These are phyloP conservation scores for Orbilia javanica DNA, from an alignment of 2,329 filamentous ascomycete species.

Conservation along the genomic window DNA sequence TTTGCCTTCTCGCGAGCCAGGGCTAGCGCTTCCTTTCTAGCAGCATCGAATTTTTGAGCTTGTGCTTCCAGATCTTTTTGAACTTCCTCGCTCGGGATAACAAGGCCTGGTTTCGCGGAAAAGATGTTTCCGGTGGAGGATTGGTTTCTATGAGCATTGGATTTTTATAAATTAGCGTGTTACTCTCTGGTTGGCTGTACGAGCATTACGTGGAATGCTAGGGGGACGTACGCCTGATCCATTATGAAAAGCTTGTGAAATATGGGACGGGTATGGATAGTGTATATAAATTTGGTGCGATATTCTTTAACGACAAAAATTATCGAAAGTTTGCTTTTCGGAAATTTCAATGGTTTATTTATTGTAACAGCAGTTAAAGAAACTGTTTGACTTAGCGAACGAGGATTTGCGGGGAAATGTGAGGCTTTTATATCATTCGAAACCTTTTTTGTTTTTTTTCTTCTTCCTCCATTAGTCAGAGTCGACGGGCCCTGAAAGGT, in stretches of 20 bases:
- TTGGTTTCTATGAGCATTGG: background rate
- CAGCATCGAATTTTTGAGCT: constrained; percentile 1
- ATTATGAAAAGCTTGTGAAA: constrained; percentile 1
- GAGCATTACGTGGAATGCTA: too few relatives aligned
- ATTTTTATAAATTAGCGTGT: background rate
- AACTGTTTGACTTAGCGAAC: background rate
- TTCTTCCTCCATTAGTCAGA: background rate
- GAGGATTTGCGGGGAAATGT: background rate
- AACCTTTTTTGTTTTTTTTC: background rate
- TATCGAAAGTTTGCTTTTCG: background rate
- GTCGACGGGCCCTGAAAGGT: constrained; percentile 21
- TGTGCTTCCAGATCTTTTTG: constrained; percentile 38
- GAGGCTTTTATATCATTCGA: background rate
- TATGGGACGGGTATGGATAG: background rate
- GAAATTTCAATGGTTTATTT: background rate
- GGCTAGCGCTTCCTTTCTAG: constrained; percentile 7
- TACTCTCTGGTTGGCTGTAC: background rate
- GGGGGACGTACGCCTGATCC: constrained; percentile 13
- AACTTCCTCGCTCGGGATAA: constrained; percentile 25
- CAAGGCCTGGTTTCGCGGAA: constrained; percentile 26
- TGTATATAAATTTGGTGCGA: background rate
- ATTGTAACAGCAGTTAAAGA: background rate
- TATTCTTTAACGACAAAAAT: background rate
- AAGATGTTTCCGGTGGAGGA: constrained; percentile 21
- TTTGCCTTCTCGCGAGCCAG: constrained; percentile 18